These are phyloP conservation scores for Podaxis sp. DNA, from an alignment of 768 basidiomycete species.

Conservation along the genomic window DNA sequence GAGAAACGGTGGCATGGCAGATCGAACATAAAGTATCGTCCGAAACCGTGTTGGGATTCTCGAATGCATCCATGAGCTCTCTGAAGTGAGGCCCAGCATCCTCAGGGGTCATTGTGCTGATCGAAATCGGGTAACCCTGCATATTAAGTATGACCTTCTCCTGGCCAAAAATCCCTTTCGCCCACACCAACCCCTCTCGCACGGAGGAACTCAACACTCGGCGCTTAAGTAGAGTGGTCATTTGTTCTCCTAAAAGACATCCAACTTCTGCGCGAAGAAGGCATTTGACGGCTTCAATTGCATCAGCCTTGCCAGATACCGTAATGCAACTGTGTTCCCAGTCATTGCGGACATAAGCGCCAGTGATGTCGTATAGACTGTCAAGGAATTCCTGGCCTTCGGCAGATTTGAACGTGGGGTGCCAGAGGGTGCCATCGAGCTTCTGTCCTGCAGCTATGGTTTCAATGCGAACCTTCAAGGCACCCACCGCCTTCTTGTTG, in stretches of 20 bases:
- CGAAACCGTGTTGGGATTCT: not conserved
- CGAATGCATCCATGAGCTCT: conserved; percentile 34
- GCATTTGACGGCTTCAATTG: conserved; percentile 40
- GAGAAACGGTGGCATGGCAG: conserved; percentile 44
- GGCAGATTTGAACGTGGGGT: conserved; percentile 34
- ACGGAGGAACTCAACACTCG: conserved; percentile 48
- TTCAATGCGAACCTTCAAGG: conserved; percentile 60
- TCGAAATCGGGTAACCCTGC: conserved; percentile 29
- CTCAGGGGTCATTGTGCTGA: conserved; percentile 55
- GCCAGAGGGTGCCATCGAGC: conserved; percentile 46
- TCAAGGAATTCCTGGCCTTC: conserved; percentile 33
- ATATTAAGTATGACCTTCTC: conserved; percentile 49
- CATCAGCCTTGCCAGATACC: conserved; percentile 40
- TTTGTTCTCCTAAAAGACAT: conserved; percentile 42
- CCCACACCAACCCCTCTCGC: conserved; percentile 41
- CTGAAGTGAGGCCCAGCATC: conserved; percentile 47
- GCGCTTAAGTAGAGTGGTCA: conserved; percentile 34
- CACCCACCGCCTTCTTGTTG: conserved; percentile 51
- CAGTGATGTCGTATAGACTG: conserved; percentile 30
- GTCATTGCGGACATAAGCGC: conserved; percentile 44
- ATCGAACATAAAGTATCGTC: conserved; percentile 43
- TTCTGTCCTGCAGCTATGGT: conserved; percentile 48
- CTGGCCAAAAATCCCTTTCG: conserved; percentile 54
- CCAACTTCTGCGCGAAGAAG: conserved; percentile 48
- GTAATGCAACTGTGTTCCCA: conserved; percentile 42